Base-by-base conservation (phyloP, 2,329 filamentous ascomycete genomes). In the Sarocladium brachiariae region DNA sequence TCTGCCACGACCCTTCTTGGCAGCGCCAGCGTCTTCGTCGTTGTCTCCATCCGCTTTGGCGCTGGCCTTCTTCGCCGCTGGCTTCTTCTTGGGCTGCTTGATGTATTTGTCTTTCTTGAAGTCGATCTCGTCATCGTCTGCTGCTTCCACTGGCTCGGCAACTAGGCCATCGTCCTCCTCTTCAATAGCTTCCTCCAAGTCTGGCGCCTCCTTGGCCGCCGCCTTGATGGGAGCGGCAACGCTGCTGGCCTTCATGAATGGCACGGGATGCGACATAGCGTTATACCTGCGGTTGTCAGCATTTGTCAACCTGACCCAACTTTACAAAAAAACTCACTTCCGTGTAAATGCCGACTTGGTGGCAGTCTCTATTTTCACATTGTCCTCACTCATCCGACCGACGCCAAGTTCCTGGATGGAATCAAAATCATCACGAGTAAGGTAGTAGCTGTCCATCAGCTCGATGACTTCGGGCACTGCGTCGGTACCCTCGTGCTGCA, bases 21-120 rank as follows among this genome's bases (percentile, higher is more conserved):
- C n/a, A n/a, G n/a, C 70, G 57, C 78, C 78, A 51, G 73, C 74
- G 9, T 77, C 78, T 45, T 71, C 73, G 10, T 71, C 75, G 1
- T 74, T 74, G 18, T 73, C 75, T 16, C 69, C 71, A 6, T 77
- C 76, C n/a, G 72, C 73, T 11, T 70, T 69, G 38, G 64, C 67
- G 27, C 67, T 69, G 51, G 54, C 68, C 1, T 65, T 54, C 56
- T 71, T 73, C 60, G 73, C 73, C n/a, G 67, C 61, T 6, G 61
- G 34, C 63, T 81, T 79, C 61, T 81, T 81, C 75, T 96, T 96
- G 11, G 92, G 89, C 63, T 86, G 79, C 67, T 93, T 95, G 65
- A 97, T 91, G 62, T 95, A 96, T 68, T 96, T 97, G 69, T 99
- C 93, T 64, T 92, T 95, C 62, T 86, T 89, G 49, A 97, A 66